Conservation (phyloP, 75 land plant species). For the Cryptomeria japonica region DNA sequence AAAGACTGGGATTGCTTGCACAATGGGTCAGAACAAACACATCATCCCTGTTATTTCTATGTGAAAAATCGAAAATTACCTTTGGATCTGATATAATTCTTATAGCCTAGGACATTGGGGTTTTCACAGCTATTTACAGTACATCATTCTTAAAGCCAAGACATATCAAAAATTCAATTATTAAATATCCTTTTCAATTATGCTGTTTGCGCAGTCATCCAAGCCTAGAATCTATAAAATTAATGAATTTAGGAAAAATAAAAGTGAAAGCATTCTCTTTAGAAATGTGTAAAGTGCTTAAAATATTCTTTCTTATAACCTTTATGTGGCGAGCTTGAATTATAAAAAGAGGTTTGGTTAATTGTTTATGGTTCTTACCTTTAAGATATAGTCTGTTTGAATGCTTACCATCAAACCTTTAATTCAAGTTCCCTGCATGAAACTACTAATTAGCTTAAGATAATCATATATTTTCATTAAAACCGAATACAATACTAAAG, state of each 20-base stretch:
- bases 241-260: not conserved
- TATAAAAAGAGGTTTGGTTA: not conserved
- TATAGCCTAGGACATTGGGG: too few relatives aligned
- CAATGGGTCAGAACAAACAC: too few relatives aligned
- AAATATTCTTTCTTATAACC: not conserved
- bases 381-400: constrained; percentile 69
- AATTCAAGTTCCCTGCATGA: constrained; percentile 56
- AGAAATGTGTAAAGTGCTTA: not conserved
- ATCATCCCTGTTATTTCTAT: too few relatives aligned
- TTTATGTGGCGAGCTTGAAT: too few relatives aligned
- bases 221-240: constrained; percentile 25
- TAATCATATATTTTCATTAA: not conserved
- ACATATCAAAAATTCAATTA: not conserved
- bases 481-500: not conserved
- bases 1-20: too few relatives aligned
- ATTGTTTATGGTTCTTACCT: constrained; percentile 23
- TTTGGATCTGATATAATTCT: too few relatives aligned
- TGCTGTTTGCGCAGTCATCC: constrained; percentile 23
- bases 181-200: not conserved
- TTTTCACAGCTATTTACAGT: not conserved
- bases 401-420: constrained; percentile 63
- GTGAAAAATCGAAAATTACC: too few relatives aligned
- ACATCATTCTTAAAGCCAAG: not conserved
- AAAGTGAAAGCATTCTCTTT: not conserved
- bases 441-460: constrained; percentile 4